Percentiles rank a stretch among this genome's conserved stretches.
phyloP scores from a whole-genome alignment of 2,329 filamentous ascomycete species.

The Penicillium sp. region DNA sequence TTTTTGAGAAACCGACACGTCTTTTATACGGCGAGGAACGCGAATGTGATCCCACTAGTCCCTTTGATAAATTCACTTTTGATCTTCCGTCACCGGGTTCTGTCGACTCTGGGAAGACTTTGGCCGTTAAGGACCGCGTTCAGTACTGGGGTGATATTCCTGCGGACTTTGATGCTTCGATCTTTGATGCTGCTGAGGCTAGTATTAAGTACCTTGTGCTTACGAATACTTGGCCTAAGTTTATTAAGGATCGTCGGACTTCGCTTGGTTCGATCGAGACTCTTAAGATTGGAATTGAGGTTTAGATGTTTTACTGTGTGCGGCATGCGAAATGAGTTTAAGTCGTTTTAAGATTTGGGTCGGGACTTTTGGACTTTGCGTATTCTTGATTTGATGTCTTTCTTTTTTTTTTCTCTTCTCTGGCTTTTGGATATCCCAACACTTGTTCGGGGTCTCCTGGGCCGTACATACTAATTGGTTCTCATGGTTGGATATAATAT shows the following conservation, averaged over 20 bases:
- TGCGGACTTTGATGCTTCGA: slow-evolving; percentile 46
- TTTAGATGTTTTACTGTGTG: background rate
- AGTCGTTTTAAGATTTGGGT: slow-evolving; percentile 1
- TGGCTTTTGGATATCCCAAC: background rate
- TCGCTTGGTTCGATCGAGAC: slow-evolving; percentile 19
- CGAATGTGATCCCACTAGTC: slow-evolving; percentile 41
- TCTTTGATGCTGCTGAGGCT: slow-evolving; percentile 61
- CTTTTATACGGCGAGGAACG: slow-evolving; percentile 43
- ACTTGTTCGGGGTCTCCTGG: background rate
- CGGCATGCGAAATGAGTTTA: slow-evolving; percentile 9
- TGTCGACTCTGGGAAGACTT: slow-evolving; percentile 21
- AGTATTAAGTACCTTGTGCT: slow-evolving; percentile 65
- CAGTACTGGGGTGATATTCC: slow-evolving; percentile 41
- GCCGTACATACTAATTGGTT: slow-evolving; percentile 3
- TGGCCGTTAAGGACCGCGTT: slow-evolving; percentile 30
- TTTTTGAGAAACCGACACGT: slow-evolving; percentile 56
- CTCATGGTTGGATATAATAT: slow-evolving; percentile 3
- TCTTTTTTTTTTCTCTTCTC: background rate
- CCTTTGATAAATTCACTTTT: slow-evolving; percentile 32
- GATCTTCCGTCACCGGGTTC: slow-evolving; percentile 23
- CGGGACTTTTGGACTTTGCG: background rate
- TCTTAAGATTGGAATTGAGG: slow-evolving; percentile 9
- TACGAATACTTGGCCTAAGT: slow-evolving; percentile 64
- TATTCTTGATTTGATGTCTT: background rate
- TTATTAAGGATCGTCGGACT: slow-evolving; percentile 26